Evolutionary conservation across 257 asterid species (phyloP).

Genomic region (Plantago ovata): DNA sequence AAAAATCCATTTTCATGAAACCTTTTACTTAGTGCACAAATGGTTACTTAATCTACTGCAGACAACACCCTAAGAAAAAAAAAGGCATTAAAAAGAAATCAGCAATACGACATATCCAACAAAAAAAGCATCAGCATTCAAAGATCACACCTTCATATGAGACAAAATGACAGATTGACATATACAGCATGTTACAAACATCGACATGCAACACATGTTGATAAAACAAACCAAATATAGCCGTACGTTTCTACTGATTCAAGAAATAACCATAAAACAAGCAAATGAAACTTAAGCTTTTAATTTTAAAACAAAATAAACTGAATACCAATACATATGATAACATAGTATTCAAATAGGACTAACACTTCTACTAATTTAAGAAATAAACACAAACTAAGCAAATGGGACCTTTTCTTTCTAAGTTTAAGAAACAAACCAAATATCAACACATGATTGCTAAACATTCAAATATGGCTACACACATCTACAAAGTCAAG

Average conservation of each 20-base stretch:
- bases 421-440: no score
- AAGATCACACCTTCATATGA: neutral
- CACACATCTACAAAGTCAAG: no score
- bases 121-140: neutral
- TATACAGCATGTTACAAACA: neutral
- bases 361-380: neutral
- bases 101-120: neutral
- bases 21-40: neutral
- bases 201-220: neutral
- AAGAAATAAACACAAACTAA: neutral
- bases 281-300: neutral
- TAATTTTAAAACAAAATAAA: neutral
- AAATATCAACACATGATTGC: no score
- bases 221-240: neutral
- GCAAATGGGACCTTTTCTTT: no score
- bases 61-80: neutral
- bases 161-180: neutral
- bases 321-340: neutral
- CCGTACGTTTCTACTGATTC: no score
- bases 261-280: slow-evolving; percentile 6
- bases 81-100: neutral
- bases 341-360: neutral
- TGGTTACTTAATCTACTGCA: neutral
- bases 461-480: neutral
- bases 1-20: neutral